Base-by-base conservation (phyloP, 495 filamentous ascomycete genomes). In the Neurospora tetrasperma region DNA sequence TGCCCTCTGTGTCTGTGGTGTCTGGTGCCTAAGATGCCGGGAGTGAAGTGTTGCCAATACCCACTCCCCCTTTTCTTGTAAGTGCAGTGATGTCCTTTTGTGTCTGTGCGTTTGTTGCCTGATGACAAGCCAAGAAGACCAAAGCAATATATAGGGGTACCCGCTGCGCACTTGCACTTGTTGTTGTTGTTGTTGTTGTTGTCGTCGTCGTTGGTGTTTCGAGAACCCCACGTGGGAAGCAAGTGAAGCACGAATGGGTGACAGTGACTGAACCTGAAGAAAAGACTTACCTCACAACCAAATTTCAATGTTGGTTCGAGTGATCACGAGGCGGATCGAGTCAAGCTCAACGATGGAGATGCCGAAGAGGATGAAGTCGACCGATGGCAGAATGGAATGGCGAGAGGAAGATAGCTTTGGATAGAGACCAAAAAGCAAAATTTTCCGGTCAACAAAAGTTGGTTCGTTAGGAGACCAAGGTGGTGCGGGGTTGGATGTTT, bases 361-460 rank as follows among this genome's bases (percentile, higher is more conserved):
- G 48, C 20, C 48, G 48, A 20, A 27, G 48, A 59, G 48, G 11
- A 59, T 59, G 9, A 40, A 31, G 7, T 27, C 3, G 62, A 14
- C 48, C 48, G 48, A 59, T 11, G 48, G 11, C 23, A 43, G 14
- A 18, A 27, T 54, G 31, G 8, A 71, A 62, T 16, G 35, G 5
- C 23, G 44, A 44, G 5, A 66, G 39, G 70, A 72, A 43, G 71
- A 69, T 69, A 27, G 48, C 70, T 43, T 44, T 38, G 42, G 42
- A 59, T 71, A 14, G 42, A 70, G 62, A 75, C 41, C 73, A 70
- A 75, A 73, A 73, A 73, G 16, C 71, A 75, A 75, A 73, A 73
- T 16, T 38, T 38, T 69, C 70, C 70, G 73, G 71, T 46, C 40
- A 69, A 40, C 35, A 38, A 18, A 69, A 43, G 27, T 71, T 72